Evolutionary conservation across 306 rosid genomes (phyloP).

Genomic region (Urtica urens): DNA sequence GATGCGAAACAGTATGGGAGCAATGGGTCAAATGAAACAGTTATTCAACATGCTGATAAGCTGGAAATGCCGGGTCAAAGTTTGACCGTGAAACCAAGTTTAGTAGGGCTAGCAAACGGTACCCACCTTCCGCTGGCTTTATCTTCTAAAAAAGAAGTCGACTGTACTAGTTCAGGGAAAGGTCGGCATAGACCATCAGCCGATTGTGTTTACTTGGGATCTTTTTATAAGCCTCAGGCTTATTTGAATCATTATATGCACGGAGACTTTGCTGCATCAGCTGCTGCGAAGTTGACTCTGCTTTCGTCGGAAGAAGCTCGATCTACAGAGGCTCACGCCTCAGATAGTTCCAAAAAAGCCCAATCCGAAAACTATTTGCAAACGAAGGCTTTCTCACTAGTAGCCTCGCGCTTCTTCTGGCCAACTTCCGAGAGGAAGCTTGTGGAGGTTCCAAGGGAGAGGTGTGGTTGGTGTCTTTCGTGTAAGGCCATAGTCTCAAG

Average conservation of each 20-base stretch:
- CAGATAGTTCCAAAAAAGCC: slow-evolving; percentile 49
- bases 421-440: slow-evolving; percentile 86
- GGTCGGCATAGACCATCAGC: slow-evolving; percentile 17
- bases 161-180: slow-evolving; percentile 31
- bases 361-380: slow-evolving; percentile 49
- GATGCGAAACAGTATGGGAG: no score
- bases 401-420: slow-evolving; percentile 92
- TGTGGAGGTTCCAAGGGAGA: slow-evolving; percentile 95
- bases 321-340: slow-evolving; percentile 35
- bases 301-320: slow-evolving; percentile 74
- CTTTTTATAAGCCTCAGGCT: slow-evolving; percentile 49
- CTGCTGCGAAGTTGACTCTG: slow-evolving; percentile 61
- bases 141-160: slow-evolving; percentile 33
- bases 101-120: slow-evolving; percentile 23
- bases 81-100: slow-evolving; percentile 21
- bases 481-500: slow-evolving; percentile 68
- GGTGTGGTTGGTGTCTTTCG: slow-evolving; percentile 99
- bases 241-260: slow-evolving; percentile 75
- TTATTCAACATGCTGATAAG: slow-evolving; percentile 23
- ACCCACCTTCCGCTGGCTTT: slow-evolving; percentile 19
- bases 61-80: slow-evolving; percentile 20
- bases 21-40: no score
- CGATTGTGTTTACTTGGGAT: slow-evolving; percentile 43
- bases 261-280: slow-evolving; percentile 95
- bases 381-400: slow-evolving; percentile 71